phyloP scores from a whole-genome alignment of 352 stramenopile species.

The Phytopythium litorale region DNA sequence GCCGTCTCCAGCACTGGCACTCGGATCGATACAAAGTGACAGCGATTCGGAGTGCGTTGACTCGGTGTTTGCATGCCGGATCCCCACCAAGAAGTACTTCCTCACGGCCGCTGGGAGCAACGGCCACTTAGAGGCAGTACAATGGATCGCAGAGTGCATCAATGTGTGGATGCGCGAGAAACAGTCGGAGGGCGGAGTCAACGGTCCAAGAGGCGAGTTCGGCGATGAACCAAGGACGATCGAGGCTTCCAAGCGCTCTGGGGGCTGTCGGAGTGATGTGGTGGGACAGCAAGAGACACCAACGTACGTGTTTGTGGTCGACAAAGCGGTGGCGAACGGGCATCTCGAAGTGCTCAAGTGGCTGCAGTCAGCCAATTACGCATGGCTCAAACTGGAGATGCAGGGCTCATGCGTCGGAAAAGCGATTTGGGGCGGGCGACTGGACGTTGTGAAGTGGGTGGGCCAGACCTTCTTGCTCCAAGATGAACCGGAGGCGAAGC shows the following conservation, averaged over 20 bases:
- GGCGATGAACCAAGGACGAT: neutral
- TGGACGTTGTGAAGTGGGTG: neutral
- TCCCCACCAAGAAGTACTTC: neutral
- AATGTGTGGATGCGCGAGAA: neutral
- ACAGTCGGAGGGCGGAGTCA: neutral
- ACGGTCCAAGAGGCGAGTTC: neutral
- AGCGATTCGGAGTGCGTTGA: neutral
- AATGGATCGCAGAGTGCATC: neutral
- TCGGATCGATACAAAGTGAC: neutral
- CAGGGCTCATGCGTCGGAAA: neutral
- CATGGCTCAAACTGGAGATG: neutral
- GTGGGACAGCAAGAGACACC: neutral
- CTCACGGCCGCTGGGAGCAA: neutral
- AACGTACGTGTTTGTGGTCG: neutral
- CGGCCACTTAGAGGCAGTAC: neutral
- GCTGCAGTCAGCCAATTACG: neutral
- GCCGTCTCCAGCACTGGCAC: neutral
- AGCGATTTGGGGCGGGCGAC: neutral
- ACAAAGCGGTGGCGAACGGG: neutral
- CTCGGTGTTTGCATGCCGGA: neutral
- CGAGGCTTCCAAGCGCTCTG: too few species aligned
- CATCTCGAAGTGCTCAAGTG: neutral
- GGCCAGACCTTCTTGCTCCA: neutral
- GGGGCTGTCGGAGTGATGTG: neutral
- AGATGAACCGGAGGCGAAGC: neutral